These are phyloP conservation scores for Neohortaea acidophila DNA, from an alignment of 495 filamentous ascomycete species.

Conservation along the genomic window DNA sequence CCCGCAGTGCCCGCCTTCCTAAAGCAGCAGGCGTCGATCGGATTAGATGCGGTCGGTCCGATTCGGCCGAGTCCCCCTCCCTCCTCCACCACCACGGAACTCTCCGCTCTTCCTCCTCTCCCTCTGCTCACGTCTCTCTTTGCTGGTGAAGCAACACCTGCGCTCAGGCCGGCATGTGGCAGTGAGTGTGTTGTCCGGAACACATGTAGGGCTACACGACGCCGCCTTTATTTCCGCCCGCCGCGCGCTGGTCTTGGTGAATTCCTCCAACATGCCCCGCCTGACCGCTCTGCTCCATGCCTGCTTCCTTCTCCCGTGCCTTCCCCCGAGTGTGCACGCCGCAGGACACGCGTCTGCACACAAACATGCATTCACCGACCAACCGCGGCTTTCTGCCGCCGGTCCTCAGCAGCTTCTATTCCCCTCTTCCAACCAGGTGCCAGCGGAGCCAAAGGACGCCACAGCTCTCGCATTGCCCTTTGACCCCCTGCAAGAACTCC, in stretches of 20 bases:
- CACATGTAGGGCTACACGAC: too few species aligned
- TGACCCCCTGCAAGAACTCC: constrained; percentile 33
- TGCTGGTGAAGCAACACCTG: too few species aligned
- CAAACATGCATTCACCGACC: background rate
- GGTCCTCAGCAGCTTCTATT: background rate
- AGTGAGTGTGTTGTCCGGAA: too few species aligned
- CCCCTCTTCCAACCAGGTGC: constrained; percentile 3
- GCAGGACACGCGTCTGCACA: too few species aligned
- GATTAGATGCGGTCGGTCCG: too few species aligned
- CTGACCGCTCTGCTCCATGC: background rate
- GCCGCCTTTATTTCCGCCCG: too few species aligned
- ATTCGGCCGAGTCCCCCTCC: background rate
- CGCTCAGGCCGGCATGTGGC: too few species aligned
- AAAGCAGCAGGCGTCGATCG: too few species aligned
- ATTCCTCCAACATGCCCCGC: background rate
- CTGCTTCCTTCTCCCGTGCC: too few species aligned
- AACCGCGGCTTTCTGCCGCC: background rate
- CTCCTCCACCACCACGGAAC: background rate
- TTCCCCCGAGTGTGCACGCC: too few species aligned
- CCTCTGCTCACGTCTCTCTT: background rate
- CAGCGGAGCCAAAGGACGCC: constrained; percentile 5
- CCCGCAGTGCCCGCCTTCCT: too few species aligned
- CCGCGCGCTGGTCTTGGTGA: too few species aligned
- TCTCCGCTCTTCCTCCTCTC: background rate
- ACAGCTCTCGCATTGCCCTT: background rate